Conservation (phyloP, 1,284 basidiomycete species). For the Sphaerobolus stellatus region DNA sequence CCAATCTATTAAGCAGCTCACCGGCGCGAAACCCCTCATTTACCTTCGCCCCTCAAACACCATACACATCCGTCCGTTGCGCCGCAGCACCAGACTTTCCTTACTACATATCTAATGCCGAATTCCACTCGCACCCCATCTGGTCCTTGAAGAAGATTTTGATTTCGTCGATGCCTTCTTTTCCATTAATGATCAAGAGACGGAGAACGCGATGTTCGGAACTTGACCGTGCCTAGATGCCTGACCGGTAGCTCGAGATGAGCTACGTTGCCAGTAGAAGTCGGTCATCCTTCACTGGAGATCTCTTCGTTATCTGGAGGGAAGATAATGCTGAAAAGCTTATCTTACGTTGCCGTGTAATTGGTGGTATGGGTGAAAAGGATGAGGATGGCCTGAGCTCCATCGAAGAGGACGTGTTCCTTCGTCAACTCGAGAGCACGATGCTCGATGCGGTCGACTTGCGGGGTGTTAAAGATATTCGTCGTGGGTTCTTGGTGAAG, state of each 20-base stretch:
- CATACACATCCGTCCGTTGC: slow-evolving; percentile 62
- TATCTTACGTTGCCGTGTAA: slow-evolving; percentile 95
- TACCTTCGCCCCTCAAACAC: slow-evolving; percentile 62
- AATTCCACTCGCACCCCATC: slow-evolving; percentile 76
- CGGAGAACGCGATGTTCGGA: slow-evolving; percentile 91
- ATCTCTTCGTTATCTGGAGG: slow-evolving; percentile 97
- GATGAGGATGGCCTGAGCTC: slow-evolving; percentile 77
- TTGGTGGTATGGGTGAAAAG: slow-evolving; percentile 87
- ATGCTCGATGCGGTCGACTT: slow-evolving; percentile 96
- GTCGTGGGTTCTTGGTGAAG: slow-evolving; percentile 90
- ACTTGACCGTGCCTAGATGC: slow-evolving; percentile 96
- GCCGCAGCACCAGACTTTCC: slow-evolving; percentile 70
- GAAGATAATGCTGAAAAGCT: slow-evolving; percentile 99
- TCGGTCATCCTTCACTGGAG: slow-evolving; percentile 91
- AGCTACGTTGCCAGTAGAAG: slow-evolving; percentile 93
- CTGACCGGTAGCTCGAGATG: slow-evolving; percentile 96
- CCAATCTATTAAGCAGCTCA: slow-evolving; percentile 67
- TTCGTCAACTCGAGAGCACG: slow-evolving; percentile 93
- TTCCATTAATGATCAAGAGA: slow-evolving; percentile 96
- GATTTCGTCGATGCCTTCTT: slow-evolving; percentile 99
- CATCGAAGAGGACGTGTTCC: slow-evolving; percentile 94
- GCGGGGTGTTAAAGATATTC: slow-evolving; percentile 90
- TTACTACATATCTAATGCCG: slow-evolving; percentile 83
- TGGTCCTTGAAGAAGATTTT: slow-evolving; percentile 90
- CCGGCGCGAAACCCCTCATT: slow-evolving; percentile 79